phyloP scores from a whole-genome alignment of 2,329 filamentous ascomycete genomes.

The Penicillium sp. region DNA sequence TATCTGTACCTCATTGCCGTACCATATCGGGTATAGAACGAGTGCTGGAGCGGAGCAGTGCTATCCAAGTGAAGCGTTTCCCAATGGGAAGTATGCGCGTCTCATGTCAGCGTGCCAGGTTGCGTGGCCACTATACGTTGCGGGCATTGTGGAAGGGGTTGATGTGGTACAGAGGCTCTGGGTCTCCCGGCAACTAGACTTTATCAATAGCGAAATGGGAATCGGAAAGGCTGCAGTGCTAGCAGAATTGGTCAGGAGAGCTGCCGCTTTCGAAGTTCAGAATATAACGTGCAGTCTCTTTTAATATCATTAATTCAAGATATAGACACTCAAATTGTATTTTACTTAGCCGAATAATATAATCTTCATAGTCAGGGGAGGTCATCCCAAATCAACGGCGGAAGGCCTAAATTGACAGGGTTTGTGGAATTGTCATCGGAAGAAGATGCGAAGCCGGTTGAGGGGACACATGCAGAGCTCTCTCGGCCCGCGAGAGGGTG shows the following conservation, averaged over 20 bases:
- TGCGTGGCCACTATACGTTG: slow-evolving; percentile 11
- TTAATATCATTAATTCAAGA: neutral
- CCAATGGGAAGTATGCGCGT: slow-evolving; percentile 8
- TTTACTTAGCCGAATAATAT: neutral
- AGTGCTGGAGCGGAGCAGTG: neutral
- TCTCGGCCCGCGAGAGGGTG: slow-evolving; percentile 36
- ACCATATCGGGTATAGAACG: slow-evolving; percentile 11
- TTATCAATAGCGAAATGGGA: slow-evolving; percentile 9
- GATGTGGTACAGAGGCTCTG: slow-evolving; percentile 8
- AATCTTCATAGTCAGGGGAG: slow-evolving; percentile 22
- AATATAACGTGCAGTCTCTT: neutral
- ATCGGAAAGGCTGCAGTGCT: slow-evolving; percentile 10
- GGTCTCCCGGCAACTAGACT: slow-evolving; percentile 10
- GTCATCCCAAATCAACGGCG: slow-evolving; percentile 49
- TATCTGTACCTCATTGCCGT: slow-evolving; percentile 13
- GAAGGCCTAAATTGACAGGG: slow-evolving; percentile 31
- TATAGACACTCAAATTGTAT: neutral
- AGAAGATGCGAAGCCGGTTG: slow-evolving; percentile 34
- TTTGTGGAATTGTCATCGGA: slow-evolving; percentile 37
- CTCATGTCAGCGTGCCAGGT: slow-evolving; percentile 2
- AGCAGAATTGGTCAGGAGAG: slow-evolving; percentile 5
- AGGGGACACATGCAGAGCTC: slow-evolving; percentile 22
- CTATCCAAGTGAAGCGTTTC: slow-evolving; percentile 11
- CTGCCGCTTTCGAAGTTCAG: slow-evolving; percentile 2
- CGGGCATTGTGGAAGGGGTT: slow-evolving; percentile 13